Base-by-base conservation (phyloP, 2,329 filamentous ascomycete species). In the Cercospora berteroae region DNA sequence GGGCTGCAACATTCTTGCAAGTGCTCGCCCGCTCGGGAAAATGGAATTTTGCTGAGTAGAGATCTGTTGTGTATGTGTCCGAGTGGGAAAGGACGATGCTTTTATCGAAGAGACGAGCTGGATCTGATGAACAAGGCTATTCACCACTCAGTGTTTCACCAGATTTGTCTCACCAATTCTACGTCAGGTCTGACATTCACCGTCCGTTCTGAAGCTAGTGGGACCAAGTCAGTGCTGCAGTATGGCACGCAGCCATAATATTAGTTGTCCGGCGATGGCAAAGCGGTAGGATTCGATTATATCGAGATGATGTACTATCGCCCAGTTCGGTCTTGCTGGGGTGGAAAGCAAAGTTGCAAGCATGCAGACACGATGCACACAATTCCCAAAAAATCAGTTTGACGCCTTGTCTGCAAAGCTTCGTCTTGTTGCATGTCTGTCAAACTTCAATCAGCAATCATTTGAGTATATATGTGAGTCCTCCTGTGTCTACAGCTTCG, bases 401-500 rank as follows among this genome's bases (percentile, higher is more conserved):
- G 16, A 42, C 36, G 23, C 25, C 48, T n/a, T 55, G 48, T 55
- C 27, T 58, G 27, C 27, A 58, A 58, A 58, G 55, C 55, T n/a
- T 58, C 9, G 23, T 20, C 27, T 25, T 33, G 18, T 7, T 6
- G 5, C 25, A 10, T 16, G 18, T n/a, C 55, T 58, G 20, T 20
- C 29, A 16, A 58, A 58, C 29, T 20, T 23, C 27, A 12, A 42
- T 58, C 29, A 58, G 55, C 55, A 57, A 57, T 10, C 55, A 33
- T 27, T 27, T 5, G 16, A 12, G 9, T 18, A 9, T 5, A 39
- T 39, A 6, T 7, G 13, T 39, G 5, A 1, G 5, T 39, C 33
- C n/a, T 39, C 33, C 13, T 0, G 33, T n/a, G 33, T 55, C 55
- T 58, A 67, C 8, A 67, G 36, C 62, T 67, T 67, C 12, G 66